Evolutionary conservation across 2,329 filamentous ascomycete species (phyloP), one percentile per base, ranked within the genome.

Genomic region (Clathrospora elynae): DNA sequence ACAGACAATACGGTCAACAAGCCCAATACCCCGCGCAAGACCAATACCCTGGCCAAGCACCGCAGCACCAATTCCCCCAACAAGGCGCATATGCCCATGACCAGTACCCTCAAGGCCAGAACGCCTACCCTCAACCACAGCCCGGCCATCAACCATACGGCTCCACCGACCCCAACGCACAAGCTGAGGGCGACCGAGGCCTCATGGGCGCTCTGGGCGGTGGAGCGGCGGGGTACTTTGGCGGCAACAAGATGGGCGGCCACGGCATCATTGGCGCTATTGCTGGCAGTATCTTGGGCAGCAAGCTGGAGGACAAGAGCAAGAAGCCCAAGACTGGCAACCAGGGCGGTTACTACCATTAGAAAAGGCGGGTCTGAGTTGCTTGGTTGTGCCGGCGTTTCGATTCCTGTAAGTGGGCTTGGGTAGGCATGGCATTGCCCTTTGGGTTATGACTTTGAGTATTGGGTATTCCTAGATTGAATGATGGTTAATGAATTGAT

Each of bases 191-290:
- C 34, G 81, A 84, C 48, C 77, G 81, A 42, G 81, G 80, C 24
- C 68, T 84, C 4, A 75, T 79, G 56, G 79, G 81, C 32, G 76
- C 80, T 3, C 64, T 83, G 3, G 77, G 76, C 10, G 82, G 82
- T 29, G 80, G 78, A 29, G 73, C 79, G 3, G 78, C 80, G 3
- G 82, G 81, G 1, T 77, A 76, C 50, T 76, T 78, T 49, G 70
- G 79, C 5, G 81, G 81, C 12, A 72, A 75, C 56, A 80, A 81
- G 62, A 73, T 79, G 53, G 76, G 73, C 14, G 71, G 73, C n/a
- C 71, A 78, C n/a, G 79, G 79, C 3, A 66, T 84, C 19, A 62
- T 85, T 7, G 81, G 81, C 8, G 77, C 80, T 1, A 61, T 84
- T 18, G 78, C 78, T 3, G 81, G 81, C 41, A 81, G 80, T 0